Evolutionary conservation across 2,329 filamentous ascomycete species (phyloP).

Genomic region (Botrytis fabae): DNA sequence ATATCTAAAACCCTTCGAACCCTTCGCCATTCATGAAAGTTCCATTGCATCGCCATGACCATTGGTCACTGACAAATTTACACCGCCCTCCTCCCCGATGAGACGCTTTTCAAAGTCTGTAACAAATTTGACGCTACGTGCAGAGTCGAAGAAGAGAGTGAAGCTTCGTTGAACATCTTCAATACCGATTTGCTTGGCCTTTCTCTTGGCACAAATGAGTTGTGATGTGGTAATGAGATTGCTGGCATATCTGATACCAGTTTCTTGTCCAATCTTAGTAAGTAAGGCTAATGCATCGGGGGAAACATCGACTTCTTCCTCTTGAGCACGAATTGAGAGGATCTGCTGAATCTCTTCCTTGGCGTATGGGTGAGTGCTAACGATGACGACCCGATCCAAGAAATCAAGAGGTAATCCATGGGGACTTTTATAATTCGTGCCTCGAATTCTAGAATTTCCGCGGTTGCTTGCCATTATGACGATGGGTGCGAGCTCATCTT

Average conservation of each 20-base stretch:
- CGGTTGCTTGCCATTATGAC: slow-evolving; percentile 99
- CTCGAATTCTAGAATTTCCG: slow-evolving; percentile 85
- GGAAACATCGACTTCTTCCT: slow-evolving; percentile 92
- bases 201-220: slow-evolving; percentile 81
- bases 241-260: slow-evolving; percentile 91
- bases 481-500: slow-evolving; percentile 91
- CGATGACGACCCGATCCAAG: slow-evolving; percentile 91
- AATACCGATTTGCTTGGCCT: slow-evolving; percentile 77
- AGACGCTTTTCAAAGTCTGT: slow-evolving; percentile 86
- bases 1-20: slow-evolving; percentile 4
- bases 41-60: slow-evolving; percentile 70
- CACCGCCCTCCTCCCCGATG: slow-evolving; percentile 81
- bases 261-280: slow-evolving; percentile 93
- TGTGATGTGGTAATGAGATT: slow-evolving; percentile 96
- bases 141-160: slow-evolving; percentile 88
- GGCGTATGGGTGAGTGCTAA: slow-evolving; percentile 85
- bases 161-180: slow-evolving; percentile 93
- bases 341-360: slow-evolving; percentile 90
- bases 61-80: slow-evolving; percentile 64
- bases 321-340: slow-evolving; percentile 84
- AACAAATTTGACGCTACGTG: slow-evolving; percentile 87
- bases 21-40: slow-evolving; percentile 35
- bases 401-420: slow-evolving; percentile 96
- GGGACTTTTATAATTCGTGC: slow-evolving; percentile 89
- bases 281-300: slow-evolving; percentile 88